Evolutionary conservation across 257 asterid genomes (phyloP).

Genomic region (Primulina eburnea): DNA sequence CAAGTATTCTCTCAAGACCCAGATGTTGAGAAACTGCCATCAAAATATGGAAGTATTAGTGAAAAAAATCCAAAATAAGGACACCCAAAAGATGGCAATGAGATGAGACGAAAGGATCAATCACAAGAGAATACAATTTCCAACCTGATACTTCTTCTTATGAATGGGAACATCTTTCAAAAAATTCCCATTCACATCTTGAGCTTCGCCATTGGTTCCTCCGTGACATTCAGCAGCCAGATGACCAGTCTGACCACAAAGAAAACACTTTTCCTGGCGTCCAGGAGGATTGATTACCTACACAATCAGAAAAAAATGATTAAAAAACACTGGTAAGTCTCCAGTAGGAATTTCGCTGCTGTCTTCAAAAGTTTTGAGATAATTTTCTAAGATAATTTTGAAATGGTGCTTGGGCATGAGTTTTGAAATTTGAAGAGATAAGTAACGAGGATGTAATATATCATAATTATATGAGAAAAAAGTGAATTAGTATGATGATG

Average conservation of each 20-base stretch:
- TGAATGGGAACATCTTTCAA: constrained; percentile 61
- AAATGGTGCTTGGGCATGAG: too few relatives aligned
- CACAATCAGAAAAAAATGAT: constrained; percentile 20
- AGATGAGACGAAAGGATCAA: constrained; percentile 16
- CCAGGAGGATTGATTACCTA: constrained; percentile 82
- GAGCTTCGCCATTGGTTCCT: constrained; percentile 33
- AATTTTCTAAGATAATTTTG: too few relatives aligned
- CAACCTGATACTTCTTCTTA: constrained; percentile 92
- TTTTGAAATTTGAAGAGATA: too few relatives aligned
- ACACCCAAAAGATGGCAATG: constrained; percentile 5
- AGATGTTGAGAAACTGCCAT: constrained; percentile 77
- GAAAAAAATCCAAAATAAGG: constrained; percentile 22
- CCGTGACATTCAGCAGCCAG: constrained; percentile 78
- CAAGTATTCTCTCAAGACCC: constrained; percentile 93
- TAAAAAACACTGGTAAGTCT: neutral
- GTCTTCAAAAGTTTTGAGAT: neutral
- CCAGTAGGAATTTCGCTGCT: neutral
- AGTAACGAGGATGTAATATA: too few relatives aligned
- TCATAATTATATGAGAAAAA: too few relatives aligned
- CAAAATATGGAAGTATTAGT: constrained; percentile 26
- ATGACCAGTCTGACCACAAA: constrained; percentile 90
- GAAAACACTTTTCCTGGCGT: constrained; percentile 86
- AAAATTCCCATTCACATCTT: constrained; percentile 43
- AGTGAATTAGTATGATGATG: too few relatives aligned
- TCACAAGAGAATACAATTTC: constrained; percentile 22